Evolutionary conservation across 2,329 filamentous ascomycete genomes (phyloP), one percentile per base, ranked within the genome.

Genomic region (Monilinia polystroma): DNA sequence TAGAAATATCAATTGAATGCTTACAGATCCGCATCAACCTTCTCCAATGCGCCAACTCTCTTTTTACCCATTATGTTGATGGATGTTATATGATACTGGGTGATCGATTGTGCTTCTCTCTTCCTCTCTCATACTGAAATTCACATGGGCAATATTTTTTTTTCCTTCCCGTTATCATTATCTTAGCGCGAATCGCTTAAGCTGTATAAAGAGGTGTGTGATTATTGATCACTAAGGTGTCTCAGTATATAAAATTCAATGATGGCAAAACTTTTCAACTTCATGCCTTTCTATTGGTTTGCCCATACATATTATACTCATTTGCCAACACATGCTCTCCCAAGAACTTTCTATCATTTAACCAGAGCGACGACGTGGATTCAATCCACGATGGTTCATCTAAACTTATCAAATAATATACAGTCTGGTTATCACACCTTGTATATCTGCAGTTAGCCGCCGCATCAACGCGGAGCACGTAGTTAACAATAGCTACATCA

Each of bases 11-110:
- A 52, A 73, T 69, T 62, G 47, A 63, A 60, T 23, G 76, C 86
- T 70, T 78, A 90, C 85, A 96, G 82, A 79, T 96, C 92, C 45
- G 93, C 93, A 77, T 97, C 93, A 73, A 97, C 88, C 84, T 97
- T 97, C 81, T 97, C 93, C 79, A 97, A 87, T 69, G 93, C 93
- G 66, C 91, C 92, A 68, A 97, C 85, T 81, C 95, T 96, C 78
- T 93, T 86, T 81, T 97, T 97, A 68, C 87, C 91, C 87, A 92
- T 95, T 68, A 64, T 71, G 71, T 67, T 32, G 58, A 63, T 66
- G 12, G 35, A 32, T n/a, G n/a, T 12, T 20, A 26, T 53, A 12
- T n/a, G 26, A 32, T 16, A 23, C 14, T 47, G 54, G 23, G 45
- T 66, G 26, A 47, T 56, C 29, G 51, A 53, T 23, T 64, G n/a